A percentile compares a stretch with the other conserved stretches of the same genome.
Evolutionary conservation across 2,329 filamentous ascomycete genomes (phyloP).

Genomic region (Anisogramma anomala): DNA sequence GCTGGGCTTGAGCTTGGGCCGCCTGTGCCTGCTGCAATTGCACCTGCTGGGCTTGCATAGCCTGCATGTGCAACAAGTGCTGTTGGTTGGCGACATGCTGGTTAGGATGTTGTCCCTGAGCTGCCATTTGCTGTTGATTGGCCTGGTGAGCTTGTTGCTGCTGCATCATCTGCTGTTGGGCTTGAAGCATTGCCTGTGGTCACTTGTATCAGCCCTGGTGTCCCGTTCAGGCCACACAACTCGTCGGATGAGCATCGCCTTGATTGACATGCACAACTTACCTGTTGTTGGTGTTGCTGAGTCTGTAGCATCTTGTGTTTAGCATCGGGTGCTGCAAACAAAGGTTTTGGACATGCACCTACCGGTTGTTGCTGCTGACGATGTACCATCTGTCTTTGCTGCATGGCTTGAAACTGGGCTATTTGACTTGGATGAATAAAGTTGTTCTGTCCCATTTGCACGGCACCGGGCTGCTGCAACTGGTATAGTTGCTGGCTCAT

Average conservation of each 20-base stretch:
- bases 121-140: slow-evolving; percentile 28
- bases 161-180: slow-evolving; percentile 33
- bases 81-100: slow-evolving; percentile 40
- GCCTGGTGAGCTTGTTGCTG: slow-evolving; percentile 29
- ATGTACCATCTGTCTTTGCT: slow-evolving; percentile 11
- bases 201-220: slow-evolving; percentile 7
- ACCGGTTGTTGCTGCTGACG: slow-evolving; percentile 16
- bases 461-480: slow-evolving; percentile 31
- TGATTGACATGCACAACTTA: slow-evolving; percentile 17
- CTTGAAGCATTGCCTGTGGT: slow-evolving; percentile 31
- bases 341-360: not conserved
- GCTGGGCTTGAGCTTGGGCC: slow-evolving; percentile 27
- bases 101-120: slow-evolving; percentile 31
- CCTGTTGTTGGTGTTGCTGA: slow-evolving; percentile 14
- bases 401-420: slow-evolving; percentile 24
- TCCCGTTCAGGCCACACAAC: slow-evolving; percentile 10
- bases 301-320: slow-evolving; percentile 14
- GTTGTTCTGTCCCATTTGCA: slow-evolving; percentile 38
- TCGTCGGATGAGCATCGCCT: not conserved
- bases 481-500: slow-evolving; percentile 43
- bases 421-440: slow-evolving; percentile 28
- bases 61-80: slow-evolving; percentile 31
- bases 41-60: slow-evolving; percentile 16
- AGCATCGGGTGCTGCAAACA: not conserved
- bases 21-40: slow-evolving; percentile 22